Evolutionary conservation across 2,329 filamentous ascomycete genomes (phyloP), one percentile per base, ranked within the genome.

Genomic region (Bipolaris bicolor): DNA sequence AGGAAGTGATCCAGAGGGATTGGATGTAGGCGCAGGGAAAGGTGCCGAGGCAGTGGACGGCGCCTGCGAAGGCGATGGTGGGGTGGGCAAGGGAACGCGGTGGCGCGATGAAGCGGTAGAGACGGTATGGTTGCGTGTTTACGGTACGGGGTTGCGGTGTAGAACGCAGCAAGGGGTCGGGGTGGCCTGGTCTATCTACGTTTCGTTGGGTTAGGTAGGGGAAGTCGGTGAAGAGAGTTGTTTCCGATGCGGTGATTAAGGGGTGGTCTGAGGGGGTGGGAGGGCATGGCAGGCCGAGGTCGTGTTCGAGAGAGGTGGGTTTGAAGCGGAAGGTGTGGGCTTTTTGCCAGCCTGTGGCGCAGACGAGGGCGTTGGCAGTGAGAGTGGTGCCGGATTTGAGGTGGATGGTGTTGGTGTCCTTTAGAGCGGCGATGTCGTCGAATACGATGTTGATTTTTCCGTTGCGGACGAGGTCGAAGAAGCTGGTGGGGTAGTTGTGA

Each of bases 401-500:
- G 39, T 83, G 77, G 1, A 88, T 74, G 76, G 16, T 77, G 68
- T 7, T 55, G 36, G 2, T 31, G 29, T 76, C 65, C 0, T 78
- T 77, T 3, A 89, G 76, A 20, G 76, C 75, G 2, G 75, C 71
- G 5, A 90, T 78, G 45, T 88, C 84, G 31, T 81, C 81, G 7
- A 86, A 70, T 47, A 87, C 80, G 0, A 89, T 76, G 16, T 78
- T 77, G 33, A 89, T 82, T n/a, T 76, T 79, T 3, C 83, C 83
- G 5, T 78, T 69, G 43, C 77, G 78, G 10, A 90, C 79, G 11
- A 86, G 74, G 5, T 84, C 81, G 66, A 87, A 84, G 65, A 88
- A 82, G 61, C 84, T 78, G 3, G 78, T 80, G 0, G 80, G 79
- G 63, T 86, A 89, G 67, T 88, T 89, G 55, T 86, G 77, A 29